Conservation (phyloP, 805 yeast species). For the Candida schatavii region DNA sequence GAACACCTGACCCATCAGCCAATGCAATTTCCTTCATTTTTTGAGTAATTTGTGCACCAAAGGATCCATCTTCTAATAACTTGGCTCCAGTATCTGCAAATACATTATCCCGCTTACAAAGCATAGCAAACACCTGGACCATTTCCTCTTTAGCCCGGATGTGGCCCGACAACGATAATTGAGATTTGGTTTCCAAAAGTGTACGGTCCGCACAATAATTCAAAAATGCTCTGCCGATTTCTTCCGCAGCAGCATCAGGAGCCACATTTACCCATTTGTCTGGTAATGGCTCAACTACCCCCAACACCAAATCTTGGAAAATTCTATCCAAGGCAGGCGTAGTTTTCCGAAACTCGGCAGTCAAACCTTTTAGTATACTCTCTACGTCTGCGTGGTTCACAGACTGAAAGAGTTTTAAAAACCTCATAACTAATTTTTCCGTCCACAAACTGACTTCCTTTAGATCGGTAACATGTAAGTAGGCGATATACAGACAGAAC, state of each 20-base stretch:
- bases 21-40: neutral
- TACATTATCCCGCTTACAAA: too few species aligned
- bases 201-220: neutral
- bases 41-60: neutral
- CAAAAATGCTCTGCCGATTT: neutral
- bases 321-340: neutral
- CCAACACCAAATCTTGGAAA: conserved; percentile 7
- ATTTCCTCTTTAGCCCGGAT: neutral
- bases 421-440: conserved; percentile 6
- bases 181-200: neutral
- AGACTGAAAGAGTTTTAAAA: conserved; percentile 11
- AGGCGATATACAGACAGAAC: conserved; percentile 19
- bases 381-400: conserved; percentile 11
- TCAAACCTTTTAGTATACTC: conserved; percentile 8
- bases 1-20: neutral
- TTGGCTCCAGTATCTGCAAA: neutral
- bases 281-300: neutral
- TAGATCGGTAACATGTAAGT: conserved; percentile 6
- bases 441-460: conserved; percentile 10
- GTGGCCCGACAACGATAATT: neutral
- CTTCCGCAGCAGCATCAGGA: neutral
- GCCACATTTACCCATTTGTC: neutral
- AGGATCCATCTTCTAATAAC: neutral
- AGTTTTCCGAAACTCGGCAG: conserved; percentile 2
- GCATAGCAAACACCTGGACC: neutral